Conservation (phyloP, 805 yeast species). For the Yarrowia divulgata region DNA sequence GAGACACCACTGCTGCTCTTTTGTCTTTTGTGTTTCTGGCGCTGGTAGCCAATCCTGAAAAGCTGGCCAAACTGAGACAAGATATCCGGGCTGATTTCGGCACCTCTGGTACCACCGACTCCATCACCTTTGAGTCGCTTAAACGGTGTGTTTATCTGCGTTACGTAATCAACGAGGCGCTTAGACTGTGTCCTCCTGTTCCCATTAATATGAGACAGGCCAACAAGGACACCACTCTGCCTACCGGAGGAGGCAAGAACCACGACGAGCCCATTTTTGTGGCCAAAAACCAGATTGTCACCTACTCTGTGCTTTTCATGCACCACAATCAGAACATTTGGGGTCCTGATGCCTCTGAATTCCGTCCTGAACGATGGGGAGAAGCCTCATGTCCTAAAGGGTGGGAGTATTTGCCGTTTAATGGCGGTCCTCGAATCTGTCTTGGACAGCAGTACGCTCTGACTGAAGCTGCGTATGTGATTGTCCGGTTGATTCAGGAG, state of each 20-base stretch:
- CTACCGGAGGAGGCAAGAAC: conserved; percentile 61
- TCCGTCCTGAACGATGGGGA: conserved; percentile 60
- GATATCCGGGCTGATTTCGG: conserved; percentile 53
- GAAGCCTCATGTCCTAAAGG: conserved; percentile 27
- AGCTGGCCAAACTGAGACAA: conserved; percentile 50
- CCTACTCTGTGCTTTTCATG: conserved; percentile 53
- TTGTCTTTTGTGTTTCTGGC: conserved; percentile 56
- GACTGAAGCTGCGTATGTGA: conserved; percentile 58
- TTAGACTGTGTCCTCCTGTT: conserved; percentile 61
- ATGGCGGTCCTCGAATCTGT: conserved; percentile 64
- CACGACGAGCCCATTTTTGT: conserved; percentile 53
- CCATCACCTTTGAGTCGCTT: conserved; percentile 55
- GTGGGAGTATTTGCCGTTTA: conserved; percentile 61
- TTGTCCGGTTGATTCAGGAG: conserved; percentile 52
- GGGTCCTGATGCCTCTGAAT: conserved; percentile 56
- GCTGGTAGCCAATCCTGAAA: conserved; percentile 52
- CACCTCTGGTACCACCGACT: conserved; percentile 46
- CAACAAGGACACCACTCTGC: conserved; percentile 57
- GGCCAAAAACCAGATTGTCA: conserved; percentile 55
- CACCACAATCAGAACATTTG: conserved; percentile 54
- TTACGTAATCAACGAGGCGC: conserved; percentile 57
- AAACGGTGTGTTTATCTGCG: conserved; percentile 58
- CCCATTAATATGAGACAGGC: conserved; percentile 60
- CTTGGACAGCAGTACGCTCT: conserved; percentile 64
- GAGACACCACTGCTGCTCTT: conserved; percentile 63